Evolutionary conservation across 768 basidiomycete species (phyloP).

Genomic region (Leccinum variicolor): DNA sequence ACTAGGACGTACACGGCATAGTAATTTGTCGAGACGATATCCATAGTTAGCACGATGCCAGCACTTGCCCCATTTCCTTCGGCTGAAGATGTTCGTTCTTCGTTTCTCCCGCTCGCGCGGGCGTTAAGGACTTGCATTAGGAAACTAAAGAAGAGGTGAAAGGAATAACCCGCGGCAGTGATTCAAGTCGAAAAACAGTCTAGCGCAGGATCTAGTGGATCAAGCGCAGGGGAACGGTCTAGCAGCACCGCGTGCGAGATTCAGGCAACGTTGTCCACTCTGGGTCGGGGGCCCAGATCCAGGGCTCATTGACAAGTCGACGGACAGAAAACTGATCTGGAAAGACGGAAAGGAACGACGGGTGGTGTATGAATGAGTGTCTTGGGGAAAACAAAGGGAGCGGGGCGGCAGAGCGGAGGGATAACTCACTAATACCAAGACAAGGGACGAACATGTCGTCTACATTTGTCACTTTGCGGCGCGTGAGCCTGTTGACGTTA

Average conservation of each 20-base stretch:
- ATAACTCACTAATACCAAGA: constrained; percentile 6
- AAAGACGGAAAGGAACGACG: background rate
- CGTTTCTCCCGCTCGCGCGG: constrained; percentile 5
- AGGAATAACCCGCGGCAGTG: background rate
- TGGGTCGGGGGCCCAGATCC: background rate
- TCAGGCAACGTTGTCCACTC: constrained; percentile 13
- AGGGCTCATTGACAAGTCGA: constrained; percentile 10
- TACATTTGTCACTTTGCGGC: constrained; percentile 2
- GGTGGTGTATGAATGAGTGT: background rate
- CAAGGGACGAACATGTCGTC: constrained; percentile 4
- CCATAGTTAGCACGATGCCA: constrained; percentile 58
- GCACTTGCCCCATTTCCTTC: constrained; percentile 46
- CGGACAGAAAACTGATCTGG: background rate
- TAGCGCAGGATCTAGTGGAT: background rate
- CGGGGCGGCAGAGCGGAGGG: constrained; percentile 6
- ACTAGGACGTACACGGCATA: constrained; percentile 49
- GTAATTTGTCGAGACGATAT: constrained; percentile 50
- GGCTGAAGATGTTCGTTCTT: constrained; percentile 19
- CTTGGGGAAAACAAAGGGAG: background rate
- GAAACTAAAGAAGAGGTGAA: background rate
- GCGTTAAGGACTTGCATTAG: constrained; percentile 14
- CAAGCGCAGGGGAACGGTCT: constrained; percentile 3
- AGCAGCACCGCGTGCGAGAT: constrained; percentile 18
- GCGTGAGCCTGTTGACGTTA: constrained; percentile 12
- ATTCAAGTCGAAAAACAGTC: background rate